Evolutionary conservation across 371 early-diverging fungal species (phyloP), one percentile per base, ranked within the genome.

Genomic region (Zychaea mexicana): DNA sequence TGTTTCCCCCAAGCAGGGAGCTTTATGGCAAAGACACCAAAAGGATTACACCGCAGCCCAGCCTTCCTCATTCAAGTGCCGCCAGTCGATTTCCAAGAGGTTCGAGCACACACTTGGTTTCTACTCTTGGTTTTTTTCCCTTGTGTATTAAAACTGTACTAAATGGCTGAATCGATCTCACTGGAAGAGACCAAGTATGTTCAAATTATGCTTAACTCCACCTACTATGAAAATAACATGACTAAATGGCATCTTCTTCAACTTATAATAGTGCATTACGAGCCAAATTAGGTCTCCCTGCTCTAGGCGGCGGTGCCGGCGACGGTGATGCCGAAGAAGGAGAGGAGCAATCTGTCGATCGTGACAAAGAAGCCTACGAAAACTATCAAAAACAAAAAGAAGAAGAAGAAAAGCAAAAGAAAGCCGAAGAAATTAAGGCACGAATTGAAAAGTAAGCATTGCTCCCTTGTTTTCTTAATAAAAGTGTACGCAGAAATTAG

Each of bases 241-340:
- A 32, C 28, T 22, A 31, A 57, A 10, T 57, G 7, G n/a, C 12
- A 15, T 55, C 47, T 61, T 28, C 33, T 21, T 10, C n/a, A 49
- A 58, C 27, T 10, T 38, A n/a, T 39, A 42, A 24, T 68, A 86
- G 85, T 71, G 83, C 81, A 63, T 76, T 91, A 53, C 85, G 95
- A 73, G 78, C 77, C 42, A 83, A 83, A 52, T 74, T 92, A 2
- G 94, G 94, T 32, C 82, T 94, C 30, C 85, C 85, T 60, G 90
- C 90, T 21, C 68, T 92, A 42, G 78, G 82, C 15, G 42, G 42
- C 4, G 42, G 7, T 12, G 78, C 81, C 15, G 42, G 42, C 4
- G 42, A 3, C 4, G 42, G 42, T 3, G 5, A 15, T 22, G 72
- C 64, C 1, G 85, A 70, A 36, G 79, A 81, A 17, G 59, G 38